A percentile compares a stretch with the other conserved stretches of the same genome.
phyloP scores from a whole-genome alignment of 495 filamentous ascomycete genomes.

The Talaromyces stipitatus region DNA sequence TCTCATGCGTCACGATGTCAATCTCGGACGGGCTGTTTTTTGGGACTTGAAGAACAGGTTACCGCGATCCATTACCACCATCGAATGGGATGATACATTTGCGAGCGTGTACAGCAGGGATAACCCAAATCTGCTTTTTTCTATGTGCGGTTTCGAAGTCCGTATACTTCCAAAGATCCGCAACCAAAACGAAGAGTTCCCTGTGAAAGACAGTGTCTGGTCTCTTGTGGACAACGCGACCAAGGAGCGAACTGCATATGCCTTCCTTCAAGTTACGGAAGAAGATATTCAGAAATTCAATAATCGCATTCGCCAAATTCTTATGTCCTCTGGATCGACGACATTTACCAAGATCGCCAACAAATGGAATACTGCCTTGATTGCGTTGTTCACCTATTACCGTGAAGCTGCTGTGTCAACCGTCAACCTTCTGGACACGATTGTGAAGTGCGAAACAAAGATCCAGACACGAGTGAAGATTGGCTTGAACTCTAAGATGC shows the following conservation, averaged over 20 bases:
- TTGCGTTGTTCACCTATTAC: slow-evolving; percentile 99
- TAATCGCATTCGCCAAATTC: slow-evolving; percentile 95
- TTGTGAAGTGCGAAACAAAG: slow-evolving; percentile 99
- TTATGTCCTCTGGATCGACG: slow-evolving; percentile 98
- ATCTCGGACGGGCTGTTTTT: slow-evolving; percentile 95
- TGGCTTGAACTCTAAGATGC: slow-evolving; percentile 99
- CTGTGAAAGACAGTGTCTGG: slow-evolving; percentile 97
- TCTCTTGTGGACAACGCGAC: slow-evolving; percentile 91
- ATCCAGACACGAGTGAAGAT: slow-evolving; percentile 99
- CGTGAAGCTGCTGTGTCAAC: slow-evolving; percentile 98
- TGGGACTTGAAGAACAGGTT: slow-evolving; percentile 99
- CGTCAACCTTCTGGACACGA: slow-evolving; percentile 90
- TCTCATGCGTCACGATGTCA: slow-evolving; percentile 98
- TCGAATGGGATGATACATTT: slow-evolving; percentile 99
- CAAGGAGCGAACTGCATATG: slow-evolving; percentile 95
- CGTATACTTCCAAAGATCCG: slow-evolving; percentile 93
- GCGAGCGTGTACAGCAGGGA: slow-evolving; percentile 98
- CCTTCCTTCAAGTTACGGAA: slow-evolving; percentile 96
- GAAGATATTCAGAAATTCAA: slow-evolving; percentile 99
- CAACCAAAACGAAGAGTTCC: slow-evolving; percentile 93
- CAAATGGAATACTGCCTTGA: slow-evolving; percentile 98
- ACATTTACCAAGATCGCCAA: slow-evolving; percentile 99
- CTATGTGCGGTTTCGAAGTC: slow-evolving; percentile 98
- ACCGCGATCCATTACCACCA: slow-evolving; percentile 88
- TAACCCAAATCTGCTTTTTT: slow-evolving; percentile 95